A percentile compares a stretch with the other conserved stretches of the same genome.
These are phyloP conservation scores for Ophiostoma tasmaniense DNA, from an alignment of 2,329 filamentous ascomycete genomes.

Conservation along the genomic window DNA sequence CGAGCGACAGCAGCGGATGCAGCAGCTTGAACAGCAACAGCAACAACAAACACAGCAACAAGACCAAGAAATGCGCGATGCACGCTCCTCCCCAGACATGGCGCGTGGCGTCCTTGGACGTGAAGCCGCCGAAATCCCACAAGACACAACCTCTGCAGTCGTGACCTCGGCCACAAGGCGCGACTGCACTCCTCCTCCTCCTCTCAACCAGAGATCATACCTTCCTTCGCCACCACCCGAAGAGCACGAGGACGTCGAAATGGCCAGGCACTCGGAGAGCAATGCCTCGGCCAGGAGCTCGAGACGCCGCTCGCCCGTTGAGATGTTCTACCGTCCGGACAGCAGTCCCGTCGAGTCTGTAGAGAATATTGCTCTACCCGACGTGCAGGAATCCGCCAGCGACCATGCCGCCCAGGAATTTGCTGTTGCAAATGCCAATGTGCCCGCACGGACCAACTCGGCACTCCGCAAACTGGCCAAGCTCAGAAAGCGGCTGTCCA, in stretches of 20 bases:
- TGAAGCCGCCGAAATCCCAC: constrained; percentile 43
- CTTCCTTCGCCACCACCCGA: constrained; percentile 10
- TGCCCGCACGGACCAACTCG: constrained; percentile 15
- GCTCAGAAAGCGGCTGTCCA: constrained; percentile 31
- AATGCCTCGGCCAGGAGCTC: constrained; percentile 7
- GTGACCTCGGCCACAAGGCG: constrained; percentile 50
- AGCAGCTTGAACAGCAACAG: constrained; percentile 24
- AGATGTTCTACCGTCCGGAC: constrained; percentile 41
- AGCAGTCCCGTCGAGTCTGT: constrained; percentile 31
- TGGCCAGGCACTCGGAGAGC: background rate
- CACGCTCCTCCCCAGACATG: constrained; percentile 34
- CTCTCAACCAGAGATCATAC: background rate
- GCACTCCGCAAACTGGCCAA: constrained; percentile 14
- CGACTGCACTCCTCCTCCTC: background rate
- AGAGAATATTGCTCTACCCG: background rate
- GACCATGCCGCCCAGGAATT: background rate
- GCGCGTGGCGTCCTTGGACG: constrained; percentile 54
- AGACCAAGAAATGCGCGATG: constrained; percentile 33
- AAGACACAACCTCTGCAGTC: constrained; percentile 42
- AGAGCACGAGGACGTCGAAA: background rate
- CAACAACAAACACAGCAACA: constrained; percentile 29
- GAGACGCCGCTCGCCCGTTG: constrained; percentile 20
- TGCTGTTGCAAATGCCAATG: constrained; percentile 8
- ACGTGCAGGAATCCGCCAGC: background rate
- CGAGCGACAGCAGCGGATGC: constrained; percentile 48